Base-by-base conservation (phyloP, 192 early-diverging fungal species). In the Gonapodya prolifera region DNA sequence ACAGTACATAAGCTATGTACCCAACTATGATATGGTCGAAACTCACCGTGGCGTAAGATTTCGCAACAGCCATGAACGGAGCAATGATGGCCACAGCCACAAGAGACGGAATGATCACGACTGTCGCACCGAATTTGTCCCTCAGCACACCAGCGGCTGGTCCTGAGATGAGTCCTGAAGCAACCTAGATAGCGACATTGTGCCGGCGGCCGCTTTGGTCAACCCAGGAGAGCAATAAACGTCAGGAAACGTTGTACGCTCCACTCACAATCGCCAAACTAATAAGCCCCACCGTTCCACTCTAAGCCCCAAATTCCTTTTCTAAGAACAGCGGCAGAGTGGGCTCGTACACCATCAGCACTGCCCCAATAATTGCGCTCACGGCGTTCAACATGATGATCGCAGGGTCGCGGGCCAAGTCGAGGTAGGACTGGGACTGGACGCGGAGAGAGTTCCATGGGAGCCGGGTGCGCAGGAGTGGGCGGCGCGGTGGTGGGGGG, bases 221-320 rank as follows among this genome's bases (percentile, higher is more conserved):
- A n/a, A n/a, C n/a, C n/a, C n/a, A n/a, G n/a, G n/a, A n/a, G n/a
- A n/a, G n/a, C n/a, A n/a, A n/a, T n/a, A n/a, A n/a, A n/a, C n/a
- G n/a, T n/a, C n/a, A n/a, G n/a, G n/a, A n/a, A n/a, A n/a, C n/a
- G n/a, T n/a, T n/a, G n/a, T n/a, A n/a, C 92, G 79, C n/a, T n/a
- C n/a, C 8, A 61, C 92, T 80, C 1, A 92, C 88, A 69, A 93
- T 84, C 0, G 91, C 84, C 0, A 89, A 84, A 78, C 91, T 90
- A 29, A 94, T 83, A 2, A 91, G 70, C 1, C 89, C 87, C 35
- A 89, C 82, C 18, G 80, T 77, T 0, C 83, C 82, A n/a, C 84
- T 76, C 1, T 79, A 75, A 0, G 83, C 84, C 30, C 81, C 74
- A 35, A 83, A 82, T 0, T 80, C 30, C 0, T 83, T 77, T 69